A percentile compares a stretch with the other conserved stretches of the same genome.
Evolutionary conservation across 768 basidiomycete genomes (phyloP).

Genomic region (Lentinula boryana): DNA sequence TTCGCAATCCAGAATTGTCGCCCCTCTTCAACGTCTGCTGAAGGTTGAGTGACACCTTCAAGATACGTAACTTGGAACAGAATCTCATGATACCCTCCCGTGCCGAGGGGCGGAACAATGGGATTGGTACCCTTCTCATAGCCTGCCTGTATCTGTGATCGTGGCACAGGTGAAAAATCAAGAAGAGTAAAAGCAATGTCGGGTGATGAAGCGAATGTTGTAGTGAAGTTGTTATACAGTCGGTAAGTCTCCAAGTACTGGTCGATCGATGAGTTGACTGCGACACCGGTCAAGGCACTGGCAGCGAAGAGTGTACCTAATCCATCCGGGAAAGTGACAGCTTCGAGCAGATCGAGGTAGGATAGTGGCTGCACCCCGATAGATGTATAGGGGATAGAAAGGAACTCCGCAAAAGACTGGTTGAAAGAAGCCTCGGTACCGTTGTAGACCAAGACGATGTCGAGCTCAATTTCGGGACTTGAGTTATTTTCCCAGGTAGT

Average conservation of each 20-base stretch:
- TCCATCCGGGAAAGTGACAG: constrained; percentile 21
- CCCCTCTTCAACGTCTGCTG: constrained; percentile 18
- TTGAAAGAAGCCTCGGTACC: constrained; percentile 25
- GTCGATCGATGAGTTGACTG: constrained; percentile 9
- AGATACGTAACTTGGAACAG: constrained; percentile 25
- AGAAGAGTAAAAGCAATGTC: constrained; percentile 22
- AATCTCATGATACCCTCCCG: constrained; percentile 27
- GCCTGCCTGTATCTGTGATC: constrained; percentile 28
- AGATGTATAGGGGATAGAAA: constrained; percentile 26
- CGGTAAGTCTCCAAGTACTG: constrained; percentile 25
- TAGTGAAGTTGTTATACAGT: constrained; percentile 23
- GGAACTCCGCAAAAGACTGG: constrained; percentile 30
- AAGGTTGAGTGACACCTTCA: constrained; percentile 10
- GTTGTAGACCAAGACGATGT: constrained; percentile 25
- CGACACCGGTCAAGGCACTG: constrained; percentile 27
- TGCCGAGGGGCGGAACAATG: constrained; percentile 25
- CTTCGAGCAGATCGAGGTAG: constrained; percentile 27
- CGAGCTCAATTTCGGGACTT: not conserved
- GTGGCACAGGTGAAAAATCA: constrained; percentile 30
- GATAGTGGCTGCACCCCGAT: constrained; percentile 23
- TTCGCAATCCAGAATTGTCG: constrained; percentile 21
- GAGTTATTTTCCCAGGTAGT: not conserved
- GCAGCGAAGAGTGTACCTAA: constrained; percentile 27
- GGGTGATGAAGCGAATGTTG: constrained; percentile 11
- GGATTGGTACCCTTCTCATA: constrained; percentile 29